Evolutionary conservation across 352 stramenopile species (phyloP), one percentile per base, ranked within the genome.

Genomic region (Globisporangium viniferum): DNA sequence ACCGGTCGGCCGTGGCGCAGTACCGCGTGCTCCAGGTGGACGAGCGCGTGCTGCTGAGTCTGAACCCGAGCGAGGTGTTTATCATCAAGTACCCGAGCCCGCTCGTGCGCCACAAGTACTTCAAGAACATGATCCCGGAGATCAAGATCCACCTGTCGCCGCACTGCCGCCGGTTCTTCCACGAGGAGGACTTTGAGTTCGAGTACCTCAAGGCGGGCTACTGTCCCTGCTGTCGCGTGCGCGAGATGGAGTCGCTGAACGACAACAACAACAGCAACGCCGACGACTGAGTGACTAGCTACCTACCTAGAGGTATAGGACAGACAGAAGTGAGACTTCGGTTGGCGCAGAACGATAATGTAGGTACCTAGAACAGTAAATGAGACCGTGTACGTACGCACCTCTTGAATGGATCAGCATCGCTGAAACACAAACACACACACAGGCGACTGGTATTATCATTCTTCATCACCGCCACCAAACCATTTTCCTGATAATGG

Each of bases 121-220:
- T 89, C 75, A 95, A 94, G 71, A 98, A 97, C 81, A 98, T 98
- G 90, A 94, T 98, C 67, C 76, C 94, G 12, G 89, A 98, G 72
- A 95, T 98, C 71, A 91, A 94, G 66, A 90, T 98, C 44, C 79
- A 95, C 67, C 73, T 97, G 56, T 98, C 87, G 27, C 90, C 82
- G 29, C 80, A 93, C 61, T 98, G 94, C 73, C 89, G 93, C 56
- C 82, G 85, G 53, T 98, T 98, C 64, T 98, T 98, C 80, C 90
- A 98, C 76, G 90, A 98, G 66, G 90, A 98, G 73, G 93, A 98
- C 75, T 98, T 98, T 69, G 95, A 98, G 80, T 97, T 98, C 54
- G 90, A 93, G 58, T 94, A 97, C 67, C 79, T 98, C 27, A 93
- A 89, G 63, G 78, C 88, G 7, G 87, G 88, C 31, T 66, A 84